phyloP scores from a whole-genome alignment of 805 yeast genomes.

The Grigorovia humatica region DNA sequence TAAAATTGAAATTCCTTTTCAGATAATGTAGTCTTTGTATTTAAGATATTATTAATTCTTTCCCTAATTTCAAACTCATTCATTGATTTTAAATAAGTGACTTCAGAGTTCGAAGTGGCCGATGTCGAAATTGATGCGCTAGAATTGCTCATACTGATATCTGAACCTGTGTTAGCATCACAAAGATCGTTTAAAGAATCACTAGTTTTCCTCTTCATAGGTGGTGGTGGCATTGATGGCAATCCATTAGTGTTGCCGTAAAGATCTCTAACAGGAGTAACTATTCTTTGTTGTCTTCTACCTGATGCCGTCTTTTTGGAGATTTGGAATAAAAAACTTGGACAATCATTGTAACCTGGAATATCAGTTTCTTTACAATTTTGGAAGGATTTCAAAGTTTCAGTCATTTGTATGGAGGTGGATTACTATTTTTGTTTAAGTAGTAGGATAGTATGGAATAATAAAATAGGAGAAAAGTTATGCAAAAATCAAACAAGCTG shows the following conservation, averaged over 20 bases:
- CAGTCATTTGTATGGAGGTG: neutral
- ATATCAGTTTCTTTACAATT: conserved; percentile 33
- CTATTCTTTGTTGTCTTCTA: conserved; percentile 3
- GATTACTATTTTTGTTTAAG: neutral
- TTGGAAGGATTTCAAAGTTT: conserved; percentile 26
- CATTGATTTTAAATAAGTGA: neutral
- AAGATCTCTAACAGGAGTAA: conserved; percentile 8
- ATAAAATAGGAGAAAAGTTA: too few relatives aligned
- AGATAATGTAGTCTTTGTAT: conserved; percentile 27
- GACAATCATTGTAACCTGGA: conserved; percentile 37
- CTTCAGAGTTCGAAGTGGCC: neutral
- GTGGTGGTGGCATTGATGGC: conserved; percentile 18
- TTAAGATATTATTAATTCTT: conserved; percentile 21
- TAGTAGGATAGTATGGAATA: neutral
- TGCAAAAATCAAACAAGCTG: neutral
- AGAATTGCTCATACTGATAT: neutral
- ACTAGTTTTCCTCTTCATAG: neutral
- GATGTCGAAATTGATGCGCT: neutral
- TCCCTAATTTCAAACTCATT: conserved; percentile 12
- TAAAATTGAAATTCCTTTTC: conserved; percentile 36
- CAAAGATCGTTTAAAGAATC: neutral
- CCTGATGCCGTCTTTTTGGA: conserved; percentile 8
- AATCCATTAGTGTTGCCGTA: conserved; percentile 13
- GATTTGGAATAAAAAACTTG: conserved; percentile 23
- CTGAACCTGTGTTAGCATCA: conserved; percentile 1